A percentile compares a stretch with the other conserved stretches of the same genome.
phyloP scores from a whole-genome alignment of 2,329 filamentous ascomycete species.

The Didymosphaeria variabile region DNA sequence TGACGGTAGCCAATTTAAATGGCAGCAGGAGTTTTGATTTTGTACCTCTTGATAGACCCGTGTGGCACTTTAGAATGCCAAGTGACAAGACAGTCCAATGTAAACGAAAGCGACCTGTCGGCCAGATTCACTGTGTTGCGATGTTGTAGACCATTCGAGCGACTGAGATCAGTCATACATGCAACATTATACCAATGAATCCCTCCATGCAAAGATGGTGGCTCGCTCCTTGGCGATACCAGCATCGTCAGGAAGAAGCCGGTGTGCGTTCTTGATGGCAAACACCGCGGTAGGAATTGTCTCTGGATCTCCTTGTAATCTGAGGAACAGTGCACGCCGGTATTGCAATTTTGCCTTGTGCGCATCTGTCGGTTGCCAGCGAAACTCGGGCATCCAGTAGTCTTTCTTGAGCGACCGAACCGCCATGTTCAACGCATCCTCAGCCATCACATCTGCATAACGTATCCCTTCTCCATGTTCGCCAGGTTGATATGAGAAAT shows the following conservation, averaged over 20 bases:
- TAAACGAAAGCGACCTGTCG: no score
- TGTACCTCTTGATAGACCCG: no score
- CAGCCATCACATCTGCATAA: neutral
- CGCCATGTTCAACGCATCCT: neutral
- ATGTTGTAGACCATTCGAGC: no score
- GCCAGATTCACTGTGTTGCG: no score
- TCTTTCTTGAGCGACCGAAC: neutral
- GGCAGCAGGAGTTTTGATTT: no score
- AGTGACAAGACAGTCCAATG: no score
- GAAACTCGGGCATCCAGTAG: neutral
- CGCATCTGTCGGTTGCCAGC: neutral
- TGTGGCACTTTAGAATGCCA: no score
- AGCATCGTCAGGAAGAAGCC: neutral
- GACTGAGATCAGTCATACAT: no score
- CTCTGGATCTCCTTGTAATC: neutral
- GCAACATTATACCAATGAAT: neutral
- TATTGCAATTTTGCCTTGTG: conserved; percentile 1
- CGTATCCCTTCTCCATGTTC: neutral
- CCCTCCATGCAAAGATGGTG: neutral
- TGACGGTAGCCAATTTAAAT: no score
- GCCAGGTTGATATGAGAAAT: neutral
- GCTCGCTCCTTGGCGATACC: neutral
- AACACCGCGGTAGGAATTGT: neutral
- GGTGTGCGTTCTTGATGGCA: neutral
- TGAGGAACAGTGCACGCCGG: neutral